Evolutionary conservation across 306 rosid species (phyloP).

Genomic region (Arachis stenosperma): DNA sequence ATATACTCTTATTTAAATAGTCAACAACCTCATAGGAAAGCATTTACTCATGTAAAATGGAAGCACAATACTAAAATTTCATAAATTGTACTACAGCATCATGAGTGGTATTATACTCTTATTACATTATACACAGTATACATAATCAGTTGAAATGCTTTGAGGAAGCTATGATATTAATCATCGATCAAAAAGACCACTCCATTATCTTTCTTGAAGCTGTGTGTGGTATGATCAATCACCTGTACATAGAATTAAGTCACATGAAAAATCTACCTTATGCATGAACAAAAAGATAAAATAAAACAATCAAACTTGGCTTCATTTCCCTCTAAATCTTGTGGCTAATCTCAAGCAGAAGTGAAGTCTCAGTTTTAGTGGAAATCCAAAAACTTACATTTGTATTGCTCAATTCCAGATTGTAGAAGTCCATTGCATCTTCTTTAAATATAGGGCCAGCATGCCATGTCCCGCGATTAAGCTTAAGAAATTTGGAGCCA

Average conservation of each 20-base stretch:
- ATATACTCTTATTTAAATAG: background rate
- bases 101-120: background rate
- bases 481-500: slow-evolving; percentile 81
- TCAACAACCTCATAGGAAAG: background rate
- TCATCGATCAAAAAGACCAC: slow-evolving; percentile 61
- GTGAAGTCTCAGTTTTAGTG: background rate
- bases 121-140: background rate
- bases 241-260: slow-evolving; percentile 45
- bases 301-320: background rate
- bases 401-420: slow-evolving; percentile 70
- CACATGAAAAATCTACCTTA: background rate
- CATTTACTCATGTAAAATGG: background rate
- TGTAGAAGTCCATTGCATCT: slow-evolving; percentile 66
- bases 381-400: slow-evolving; percentile 52
- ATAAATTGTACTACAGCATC: background rate
- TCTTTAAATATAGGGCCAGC: slow-evolving; percentile 85
- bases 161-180: slow-evolving; percentile 27
- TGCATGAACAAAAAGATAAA: background rate
- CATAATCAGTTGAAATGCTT: slow-evolving; percentile 17
- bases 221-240: slow-evolving; percentile 70
- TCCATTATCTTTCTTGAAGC: slow-evolving; percentile 51
- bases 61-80: slow-evolving; percentile 1
- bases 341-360: background rate
- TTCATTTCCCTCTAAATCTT: background rate
- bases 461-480: slow-evolving; percentile 88